Base-by-base conservation (phyloP, 805 yeast genomes). In the Ogataea philodendri region DNA sequence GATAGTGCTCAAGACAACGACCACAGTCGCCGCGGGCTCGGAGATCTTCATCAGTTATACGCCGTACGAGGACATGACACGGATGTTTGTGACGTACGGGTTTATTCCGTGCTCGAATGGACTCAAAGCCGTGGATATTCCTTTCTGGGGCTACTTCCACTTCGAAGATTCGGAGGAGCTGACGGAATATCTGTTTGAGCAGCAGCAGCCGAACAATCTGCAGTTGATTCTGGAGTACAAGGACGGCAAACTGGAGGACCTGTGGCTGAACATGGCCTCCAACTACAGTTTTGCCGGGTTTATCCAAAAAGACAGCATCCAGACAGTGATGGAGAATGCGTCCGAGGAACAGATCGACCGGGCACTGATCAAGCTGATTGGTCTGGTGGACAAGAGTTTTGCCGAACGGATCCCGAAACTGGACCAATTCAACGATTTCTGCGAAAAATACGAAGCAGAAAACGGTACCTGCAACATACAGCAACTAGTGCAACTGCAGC, bases 31-130 rank as follows among this genome's bases (percentile, higher is more conserved):
- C 7, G 8, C 16, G 5, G 26, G 26, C 9, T 18, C 32, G 9
- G 76, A 74, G 42, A 44, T 73, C 1, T 67, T 64, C 28, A 72
- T 74, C 19, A 58, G 67, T 32, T 74, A 74, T 41, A 54, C 68
- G 3, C 63, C 63, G n/a, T 39, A 49, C 4, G 75, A 69, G 39
- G 76, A 73, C 37, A 35, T 68, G 15, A 52, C 59, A 21, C 52
- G 54, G 21, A 67, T 72, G 41, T 57, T 61, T 16, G 51, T 59
- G 26, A 60, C 62, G 4, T 73, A 74, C 47, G 78, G 78, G 1
- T 74, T 74, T 43, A 48, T 68, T 4, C 78, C 78, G 5, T 43
- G 32, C 7, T 48, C 57, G 23, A 17, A 31, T 7, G 27, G 28
- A 6, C 28, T 21, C 10, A 55, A 55, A 22, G 37, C 60, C 6